These are phyloP conservation scores for Allium cepa DNA, from an alignment of 106 monocot genomes.

Conservation along the genomic window DNA sequence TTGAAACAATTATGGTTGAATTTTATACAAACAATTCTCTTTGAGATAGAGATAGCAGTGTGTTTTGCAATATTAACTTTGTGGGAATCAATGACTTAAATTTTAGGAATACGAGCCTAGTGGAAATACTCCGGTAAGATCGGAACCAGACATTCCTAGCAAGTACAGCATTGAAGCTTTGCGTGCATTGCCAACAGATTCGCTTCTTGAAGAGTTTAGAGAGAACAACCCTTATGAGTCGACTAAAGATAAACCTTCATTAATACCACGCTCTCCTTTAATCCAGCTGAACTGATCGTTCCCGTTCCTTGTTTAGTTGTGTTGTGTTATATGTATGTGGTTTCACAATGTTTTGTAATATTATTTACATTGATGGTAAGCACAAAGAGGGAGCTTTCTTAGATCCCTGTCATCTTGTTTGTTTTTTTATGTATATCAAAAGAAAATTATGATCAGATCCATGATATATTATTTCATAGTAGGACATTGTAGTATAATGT, in stretches of 20 bases:
- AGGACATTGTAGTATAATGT: too few species aligned
- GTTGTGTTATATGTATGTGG: neutral
- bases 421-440: neutral
- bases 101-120: conserved; percentile 68
- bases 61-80: too few species aligned
- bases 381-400: neutral
- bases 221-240: conserved; percentile 86
- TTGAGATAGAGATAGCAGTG: too few species aligned
- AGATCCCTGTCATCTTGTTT: conserved; percentile 3
- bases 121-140: conserved; percentile 65
- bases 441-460: too few species aligned
- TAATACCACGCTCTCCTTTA: conserved; percentile 79
- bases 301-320: neutral
- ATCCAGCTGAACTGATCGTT: conserved; percentile 41
- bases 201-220: conserved; percentile 67
- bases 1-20: too few species aligned
- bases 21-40: too few species aligned
- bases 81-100: too few species aligned
- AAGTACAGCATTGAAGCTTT: conserved; percentile 69
- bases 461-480: too few species aligned
- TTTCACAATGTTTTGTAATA: neutral
- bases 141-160: conserved; percentile 70
- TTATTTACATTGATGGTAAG: conserved; percentile 6
- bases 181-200: conserved; percentile 66
- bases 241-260: conserved; percentile 46